These are phyloP conservation scores for Zygoascus bituminiphila DNA, from an alignment of 805 yeast species.

Conservation along the genomic window DNA sequence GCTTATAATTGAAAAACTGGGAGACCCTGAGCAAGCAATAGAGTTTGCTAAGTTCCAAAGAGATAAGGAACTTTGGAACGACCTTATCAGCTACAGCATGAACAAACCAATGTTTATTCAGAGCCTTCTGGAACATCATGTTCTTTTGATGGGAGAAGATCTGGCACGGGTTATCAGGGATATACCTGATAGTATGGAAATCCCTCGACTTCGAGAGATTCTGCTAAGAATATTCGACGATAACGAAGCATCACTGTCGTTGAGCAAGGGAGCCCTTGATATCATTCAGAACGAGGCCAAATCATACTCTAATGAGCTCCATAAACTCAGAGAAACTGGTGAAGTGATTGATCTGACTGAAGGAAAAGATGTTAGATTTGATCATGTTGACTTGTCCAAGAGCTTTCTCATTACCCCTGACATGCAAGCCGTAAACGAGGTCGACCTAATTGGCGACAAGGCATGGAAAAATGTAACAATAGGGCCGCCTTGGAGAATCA, in stretches of 20 bases:
- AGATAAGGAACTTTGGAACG: slow-evolving; percentile 75
- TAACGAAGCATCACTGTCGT: slow-evolving; percentile 41
- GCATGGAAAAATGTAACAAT: slow-evolving; percentile 21
- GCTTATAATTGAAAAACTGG: slow-evolving; percentile 65
- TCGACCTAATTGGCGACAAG: slow-evolving; percentile 25
- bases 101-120: slow-evolving; percentile 68
- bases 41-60: slow-evolving; percentile 60
- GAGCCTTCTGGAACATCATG: slow-evolving; percentile 48
- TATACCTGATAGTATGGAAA: slow-evolving; percentile 53
- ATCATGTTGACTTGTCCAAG: slow-evolving; percentile 12
- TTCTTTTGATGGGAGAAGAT: slow-evolving; percentile 39
- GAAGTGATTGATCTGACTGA: slow-evolving; percentile 23
- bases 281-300: slow-evolving; percentile 48
- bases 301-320: slow-evolving; percentile 28
- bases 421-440: slow-evolving; percentile 24
- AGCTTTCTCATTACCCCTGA: slow-evolving; percentile 14
- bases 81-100: slow-evolving; percentile 61
- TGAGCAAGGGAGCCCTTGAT: slow-evolving; percentile 48
- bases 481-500: slow-evolving; percentile 5
- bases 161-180: slow-evolving; percentile 61
- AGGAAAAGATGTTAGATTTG: not conserved
- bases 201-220: slow-evolving; percentile 57
- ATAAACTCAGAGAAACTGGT: slow-evolving; percentile 30
- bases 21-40: slow-evolving; percentile 76
- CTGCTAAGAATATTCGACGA: slow-evolving; percentile 55